Base-by-base conservation (phyloP, 352 stramenopile genomes). In the Globisporangium emineosum region DNA sequence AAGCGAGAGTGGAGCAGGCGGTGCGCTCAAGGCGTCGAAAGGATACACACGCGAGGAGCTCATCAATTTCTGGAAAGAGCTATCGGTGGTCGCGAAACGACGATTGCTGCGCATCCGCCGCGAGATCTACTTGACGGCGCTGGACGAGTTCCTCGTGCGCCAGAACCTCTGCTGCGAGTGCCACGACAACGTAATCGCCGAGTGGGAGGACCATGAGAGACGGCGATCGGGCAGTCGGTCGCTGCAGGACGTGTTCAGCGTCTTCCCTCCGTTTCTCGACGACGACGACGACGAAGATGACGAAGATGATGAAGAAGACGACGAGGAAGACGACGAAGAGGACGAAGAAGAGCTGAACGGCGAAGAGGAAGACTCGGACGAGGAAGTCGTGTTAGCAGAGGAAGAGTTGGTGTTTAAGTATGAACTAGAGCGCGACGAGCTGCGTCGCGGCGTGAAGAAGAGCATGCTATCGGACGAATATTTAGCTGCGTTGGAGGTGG, bases 101-200 rank as follows among this genome's bases (percentile, higher is more conserved):
- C 65, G 78, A 55, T 61, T 92, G 67, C 72, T 92, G 62, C 79
- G 83, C 23, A 92, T 92, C 68, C 81, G 82, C 25, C 79, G 83
- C 17, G 80, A 90, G 57, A 74, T 83, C 30, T 92, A 89, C 58
- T 62, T 92, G 51, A 79, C 76, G 29, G 79, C 81, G 45, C 60
- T 92, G 52, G 79, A 92, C 62, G 75, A 89, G 68, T 92, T 88
- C 62, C 71, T 92, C n/a, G 77, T 92, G 66, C 70, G 74, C 15
- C 79, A 89, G 59, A 89, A 92, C 51, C 67, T 92, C 45, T 92
- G 83, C 73, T 92, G 81, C 65, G 83, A 92, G 70, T 92, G 83
- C 61, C 83, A 92, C 67, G 83, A 92, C 75, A 92, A 92, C 50
- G 81, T 92, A 35, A 80, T 92, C 33, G 79, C 81, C 56, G 83